These are phyloP conservation scores for Phoma herbarum DNA, from an alignment of 2,329 filamentous ascomycete species.

Conservation along the genomic window DNA sequence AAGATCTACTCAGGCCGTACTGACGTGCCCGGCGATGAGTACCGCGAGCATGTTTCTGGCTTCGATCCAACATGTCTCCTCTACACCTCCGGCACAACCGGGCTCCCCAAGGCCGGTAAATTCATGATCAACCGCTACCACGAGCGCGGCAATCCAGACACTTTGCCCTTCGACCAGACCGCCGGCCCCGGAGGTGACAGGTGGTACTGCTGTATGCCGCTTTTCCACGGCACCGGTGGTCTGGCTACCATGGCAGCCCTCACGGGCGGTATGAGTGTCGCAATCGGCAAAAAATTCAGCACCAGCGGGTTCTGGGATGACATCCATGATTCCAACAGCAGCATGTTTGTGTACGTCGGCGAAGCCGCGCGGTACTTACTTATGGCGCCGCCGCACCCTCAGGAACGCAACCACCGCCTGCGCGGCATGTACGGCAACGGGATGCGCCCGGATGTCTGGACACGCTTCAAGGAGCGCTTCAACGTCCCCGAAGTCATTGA, in stretches of 20 bases:
- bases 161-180: slow-evolving; percentile 44
- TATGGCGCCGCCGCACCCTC: slow-evolving; percentile 68
- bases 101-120: slow-evolving; percentile 67
- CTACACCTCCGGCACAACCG: slow-evolving; percentile 79
- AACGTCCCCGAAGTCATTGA: slow-evolving; percentile 69
- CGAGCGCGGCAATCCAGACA: slow-evolving; percentile 47
- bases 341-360: slow-evolving; percentile 78
- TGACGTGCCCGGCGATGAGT: slow-evolving; percentile 60
- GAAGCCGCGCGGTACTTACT: slow-evolving; percentile 78
- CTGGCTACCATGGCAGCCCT: slow-evolving; percentile 63
- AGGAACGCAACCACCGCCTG: slow-evolving; percentile 66
- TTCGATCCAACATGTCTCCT: slow-evolving; percentile 68
- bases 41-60: slow-evolving; percentile 61
- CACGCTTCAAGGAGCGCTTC: slow-evolving; percentile 69
- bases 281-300: slow-evolving; percentile 71
- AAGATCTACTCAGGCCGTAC: slow-evolving; percentile 30
- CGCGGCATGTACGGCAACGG: slow-evolving; percentile 71
- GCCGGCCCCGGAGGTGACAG: slow-evolving; percentile 59
- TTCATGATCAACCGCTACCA: slow-evolving; percentile 42
- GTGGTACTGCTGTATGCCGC: slow-evolving; percentile 79
- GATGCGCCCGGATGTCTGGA: slow-evolving; percentile 73
- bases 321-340: slow-evolving; percentile 68
- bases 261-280: slow-evolving; percentile 57
- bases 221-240: slow-evolving; percentile 78
- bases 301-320: slow-evolving; percentile 75